Conservation (phyloP, 2,329 filamentous ascomycete species). For the Aspergillus bombycis region DNA sequence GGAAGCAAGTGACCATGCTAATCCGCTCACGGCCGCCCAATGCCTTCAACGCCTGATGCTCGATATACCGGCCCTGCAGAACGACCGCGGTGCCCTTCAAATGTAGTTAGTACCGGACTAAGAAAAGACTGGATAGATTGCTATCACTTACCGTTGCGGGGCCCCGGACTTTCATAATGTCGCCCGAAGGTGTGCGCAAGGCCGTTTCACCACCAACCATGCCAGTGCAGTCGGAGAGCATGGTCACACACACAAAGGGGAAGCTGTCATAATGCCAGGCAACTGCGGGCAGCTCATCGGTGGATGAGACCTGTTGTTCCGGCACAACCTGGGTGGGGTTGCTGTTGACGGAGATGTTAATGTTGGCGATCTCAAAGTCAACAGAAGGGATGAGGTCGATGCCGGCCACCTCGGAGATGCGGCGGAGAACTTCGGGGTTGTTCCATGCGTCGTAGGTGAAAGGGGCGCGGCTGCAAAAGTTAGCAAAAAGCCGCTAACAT, state of each 20-base stretch:
- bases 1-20: constrained; percentile 4
- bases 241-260: constrained; percentile 67
- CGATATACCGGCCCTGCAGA: constrained; percentile 10
- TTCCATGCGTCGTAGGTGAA: constrained; percentile 54
- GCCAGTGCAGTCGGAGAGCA: constrained; percentile 63
- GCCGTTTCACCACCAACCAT: constrained; percentile 65
- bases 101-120: neutral
- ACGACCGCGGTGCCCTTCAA: constrained; percentile 2
- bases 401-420: constrained; percentile 60
- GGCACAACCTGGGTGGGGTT: neutral
- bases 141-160: neutral
- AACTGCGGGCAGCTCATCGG: neutral
- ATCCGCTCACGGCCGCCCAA: constrained; percentile 5
- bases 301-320: neutral
- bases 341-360: constrained; percentile 55
- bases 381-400: constrained; percentile 61
- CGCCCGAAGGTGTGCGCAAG: neutral
- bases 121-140: neutral
- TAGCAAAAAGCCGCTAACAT: neutral
- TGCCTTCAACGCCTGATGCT: constrained; percentile 2
- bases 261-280: constrained; percentile 55
- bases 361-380: constrained; percentile 62
- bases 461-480: neutral
- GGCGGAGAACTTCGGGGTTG: constrained; percentile 55
- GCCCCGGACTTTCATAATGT: constrained; percentile 4